A percentile compares a stretch with the other conserved stretches of the same genome.
These are phyloP conservation scores for Lachnellula hyalina DNA, from an alignment of 2,329 filamentous ascomycete species.

Conservation along the genomic window DNA sequence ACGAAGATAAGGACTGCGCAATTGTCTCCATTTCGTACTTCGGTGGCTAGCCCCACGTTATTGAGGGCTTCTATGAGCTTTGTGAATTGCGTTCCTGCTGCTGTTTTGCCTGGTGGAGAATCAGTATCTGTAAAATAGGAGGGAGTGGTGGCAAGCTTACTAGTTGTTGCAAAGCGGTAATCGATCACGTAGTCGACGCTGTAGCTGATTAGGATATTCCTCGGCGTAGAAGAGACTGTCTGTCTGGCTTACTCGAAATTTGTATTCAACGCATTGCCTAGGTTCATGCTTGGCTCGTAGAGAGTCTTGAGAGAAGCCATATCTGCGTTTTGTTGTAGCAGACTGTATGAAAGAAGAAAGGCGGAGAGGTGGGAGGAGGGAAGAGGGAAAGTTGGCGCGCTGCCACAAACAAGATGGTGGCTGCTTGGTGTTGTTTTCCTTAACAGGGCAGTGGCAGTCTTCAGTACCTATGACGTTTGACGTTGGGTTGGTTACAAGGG, in stretches of 20 bases:
- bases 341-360: constrained; percentile 1
- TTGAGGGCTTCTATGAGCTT: constrained; percentile 72
- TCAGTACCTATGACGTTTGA: constrained; percentile 13
- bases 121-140: constrained; percentile 16
- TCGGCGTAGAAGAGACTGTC: background rate
- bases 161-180: constrained; percentile 65
- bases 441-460: background rate
- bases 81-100: constrained; percentile 71
- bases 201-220: constrained; percentile 11
- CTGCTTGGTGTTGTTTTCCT: background rate
- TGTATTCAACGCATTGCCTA: constrained; percentile 23
- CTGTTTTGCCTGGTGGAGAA: constrained; percentile 49
- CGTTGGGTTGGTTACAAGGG: constrained; percentile 6
- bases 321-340: constrained; percentile 7
- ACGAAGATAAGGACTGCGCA: constrained; percentile 77
- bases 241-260: constrained; percentile 38
- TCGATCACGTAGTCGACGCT: constrained; percentile 86
- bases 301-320: constrained; percentile 27
- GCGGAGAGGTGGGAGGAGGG: constrained; percentile 3
- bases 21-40: constrained; percentile 76
- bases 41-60: constrained; percentile 74
- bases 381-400: constrained; percentile 11
- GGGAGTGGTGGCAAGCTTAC: constrained; percentile 37
- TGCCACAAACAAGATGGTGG: background rate
- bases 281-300: constrained; percentile 17